phyloP scores from a whole-genome alignment of 441 rosid genomes.

The Melastoma candidum region DNA sequence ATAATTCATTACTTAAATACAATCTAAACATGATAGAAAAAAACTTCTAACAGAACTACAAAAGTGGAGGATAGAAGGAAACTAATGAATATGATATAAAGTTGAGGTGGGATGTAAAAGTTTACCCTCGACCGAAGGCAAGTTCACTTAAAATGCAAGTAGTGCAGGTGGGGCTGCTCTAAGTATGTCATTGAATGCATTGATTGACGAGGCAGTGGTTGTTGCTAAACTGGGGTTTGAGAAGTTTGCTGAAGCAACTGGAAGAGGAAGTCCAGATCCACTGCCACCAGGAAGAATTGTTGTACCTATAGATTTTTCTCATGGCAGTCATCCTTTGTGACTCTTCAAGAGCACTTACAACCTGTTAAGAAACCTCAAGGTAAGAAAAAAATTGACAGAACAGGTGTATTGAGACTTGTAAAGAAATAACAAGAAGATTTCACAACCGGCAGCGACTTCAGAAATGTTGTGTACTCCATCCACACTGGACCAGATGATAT shows the following conservation, averaged over 20 bases:
- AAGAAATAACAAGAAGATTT: constrained; percentile 19
- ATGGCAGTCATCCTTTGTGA: constrained; percentile 70
- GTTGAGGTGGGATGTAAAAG: not conserved
- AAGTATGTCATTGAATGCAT: constrained; percentile 47
- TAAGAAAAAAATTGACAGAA: constrained; percentile 13
- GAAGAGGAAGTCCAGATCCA: constrained; percentile 28
- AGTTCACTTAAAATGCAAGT: constrained; percentile 57
- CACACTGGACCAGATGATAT: constrained; percentile 88
- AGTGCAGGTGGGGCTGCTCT: constrained; percentile 78
- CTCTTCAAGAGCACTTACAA: constrained; percentile 63
- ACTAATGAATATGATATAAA: not conserved
- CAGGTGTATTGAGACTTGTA: not conserved
- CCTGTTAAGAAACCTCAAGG: constrained; percentile 36
- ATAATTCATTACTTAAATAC: not conserved
- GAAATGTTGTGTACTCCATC: constrained; percentile 78
- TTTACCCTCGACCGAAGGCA: constrained; percentile 79
- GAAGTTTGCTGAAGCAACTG: constrained; percentile 25
- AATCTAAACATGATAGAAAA: not conserved
- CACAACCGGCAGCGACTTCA: constrained; percentile 74
- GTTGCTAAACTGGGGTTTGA: constrained; percentile 29
- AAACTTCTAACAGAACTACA: not conserved
- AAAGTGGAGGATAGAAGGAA: not conserved
- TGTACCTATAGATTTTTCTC: constrained; percentile 47
- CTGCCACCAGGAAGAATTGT: constrained; percentile 28
- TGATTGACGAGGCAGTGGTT: constrained; percentile 32